These are phyloP conservation scores for Pyricularia grisea DNA, from an alignment of 2,329 filamentous ascomycete species.

Conservation along the genomic window DNA sequence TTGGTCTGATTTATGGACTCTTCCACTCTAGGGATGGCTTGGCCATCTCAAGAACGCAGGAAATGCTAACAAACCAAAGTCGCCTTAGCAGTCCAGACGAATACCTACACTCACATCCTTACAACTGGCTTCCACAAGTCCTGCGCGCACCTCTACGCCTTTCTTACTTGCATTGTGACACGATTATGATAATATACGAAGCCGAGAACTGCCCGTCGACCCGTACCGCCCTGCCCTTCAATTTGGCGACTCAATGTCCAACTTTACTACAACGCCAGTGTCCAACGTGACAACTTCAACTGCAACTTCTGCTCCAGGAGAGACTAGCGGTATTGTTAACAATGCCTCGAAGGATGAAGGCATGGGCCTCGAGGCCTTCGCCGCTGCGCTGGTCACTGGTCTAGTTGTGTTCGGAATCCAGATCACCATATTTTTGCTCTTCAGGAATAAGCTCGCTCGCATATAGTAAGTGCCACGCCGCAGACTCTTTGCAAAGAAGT, in stretches of 20 bases:
- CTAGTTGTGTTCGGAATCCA: constrained; percentile 54
- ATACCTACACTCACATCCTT: background rate
- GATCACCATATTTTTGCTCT: constrained; percentile 60
- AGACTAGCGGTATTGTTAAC: background rate
- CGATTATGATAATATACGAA: background rate
- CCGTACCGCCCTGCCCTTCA: background rate
- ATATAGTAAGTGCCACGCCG: constrained; percentile 58
- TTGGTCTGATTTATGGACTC: background rate
- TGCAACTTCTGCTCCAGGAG: background rate
- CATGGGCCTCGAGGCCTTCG: constrained; percentile 44
- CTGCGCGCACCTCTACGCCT: background rate
- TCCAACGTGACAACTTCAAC: no score
- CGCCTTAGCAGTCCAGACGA: background rate
- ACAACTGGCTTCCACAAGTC: background rate
- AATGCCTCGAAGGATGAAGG: constrained; percentile 14
- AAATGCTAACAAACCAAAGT: background rate
- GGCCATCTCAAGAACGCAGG: background rate
- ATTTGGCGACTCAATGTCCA: background rate
- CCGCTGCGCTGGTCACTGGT: constrained; percentile 55
- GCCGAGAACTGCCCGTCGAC: background rate
- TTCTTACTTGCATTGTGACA: background rate
- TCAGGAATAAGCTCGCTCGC: constrained; percentile 69
- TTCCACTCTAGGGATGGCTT: background rate
- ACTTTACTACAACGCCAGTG: no score
- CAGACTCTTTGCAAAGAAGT: background rate